phyloP scores from a whole-genome alignment of 169 alveolate species.

The Cryptosporidium viatorum region DNA sequence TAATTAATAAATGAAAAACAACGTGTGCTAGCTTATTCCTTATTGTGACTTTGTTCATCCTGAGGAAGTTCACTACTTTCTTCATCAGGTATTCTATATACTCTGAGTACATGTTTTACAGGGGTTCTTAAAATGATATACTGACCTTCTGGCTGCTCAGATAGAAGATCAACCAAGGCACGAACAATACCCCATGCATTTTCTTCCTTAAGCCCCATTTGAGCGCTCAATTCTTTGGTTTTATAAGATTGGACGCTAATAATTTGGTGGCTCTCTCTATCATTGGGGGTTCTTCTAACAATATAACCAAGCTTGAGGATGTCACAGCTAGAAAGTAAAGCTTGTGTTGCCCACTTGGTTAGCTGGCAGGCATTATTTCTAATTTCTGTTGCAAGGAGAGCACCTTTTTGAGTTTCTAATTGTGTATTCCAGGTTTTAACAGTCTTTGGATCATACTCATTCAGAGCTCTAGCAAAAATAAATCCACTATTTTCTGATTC shows the following conservation, averaged over 20 bases:
- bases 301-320: slow-evolving; percentile 88
- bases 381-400: slow-evolving; percentile 88
- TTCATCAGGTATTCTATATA: slow-evolving; percentile 88
- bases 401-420: slow-evolving; percentile 89
- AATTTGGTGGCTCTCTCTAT: slow-evolving; percentile 80
- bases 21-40: neutral
- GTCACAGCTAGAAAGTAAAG: slow-evolving; percentile 90
- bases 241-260: slow-evolving; percentile 85
- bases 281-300: slow-evolving; percentile 86
- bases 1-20: neutral
- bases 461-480: slow-evolving; percentile 86
- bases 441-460: slow-evolving; percentile 86
- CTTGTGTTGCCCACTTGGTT: slow-evolving; percentile 89
- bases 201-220: slow-evolving; percentile 89
- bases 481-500: slow-evolving; percentile 81
- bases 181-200: slow-evolving; percentile 92
- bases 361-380: slow-evolving; percentile 89
- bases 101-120: slow-evolving; percentile 86
- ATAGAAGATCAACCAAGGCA: slow-evolving; percentile 82
- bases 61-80: slow-evolving; percentile 73
- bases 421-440: slow-evolving; percentile 89
- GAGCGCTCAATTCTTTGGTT: slow-evolving; percentile 89
- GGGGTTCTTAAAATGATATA: slow-evolving; percentile 90
- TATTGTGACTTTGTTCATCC: slow-evolving; percentile 19
- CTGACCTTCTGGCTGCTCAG: slow-evolving; percentile 89